Base-by-base conservation (phyloP, 371 early-diverging fungal genomes). In the Dichotomocladium elegans region DNA sequence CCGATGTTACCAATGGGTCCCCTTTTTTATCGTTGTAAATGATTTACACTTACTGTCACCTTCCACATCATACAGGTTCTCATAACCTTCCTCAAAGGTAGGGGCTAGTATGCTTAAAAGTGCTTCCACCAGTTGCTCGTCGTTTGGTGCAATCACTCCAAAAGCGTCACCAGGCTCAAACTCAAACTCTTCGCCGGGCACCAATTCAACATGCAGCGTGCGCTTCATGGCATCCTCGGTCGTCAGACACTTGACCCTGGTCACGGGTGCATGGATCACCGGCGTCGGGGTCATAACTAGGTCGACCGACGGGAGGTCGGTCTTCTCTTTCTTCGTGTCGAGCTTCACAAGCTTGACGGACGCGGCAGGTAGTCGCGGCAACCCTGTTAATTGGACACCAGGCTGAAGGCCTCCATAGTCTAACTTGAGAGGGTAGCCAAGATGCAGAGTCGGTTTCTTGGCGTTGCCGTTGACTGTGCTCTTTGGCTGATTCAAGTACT, bases 151-250 rank as follows among this genome's bases (percentile, higher is more conserved):
- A 41, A 83, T 51, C 4, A 95, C 70, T 41, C 90, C 94, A 70
- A 96, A 87, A 0, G 93, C 83, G 68, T 94, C 96, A 28, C 97
- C 96, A 3, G 95, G 89, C 4, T 75, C 60, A 57, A 77, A 86
- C 8, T 79, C 60, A 33, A 80, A 68, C 4, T 79, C 70, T 12
- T 86, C 70, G 2, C 66, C 78, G 15, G 87, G 45, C 42, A 83
- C 85, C 25, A 94, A 51, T 27, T 85, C 87, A 1, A 94, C 47
- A 28, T 83, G 81, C 33, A 94, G 59, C 0, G 93, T 91, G 31
- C 85, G 81, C 65, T 91, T 92, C 31, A 88, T 35, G 0, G 90
- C 88, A 46, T 81, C 80, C 3, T 62, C 47, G 12, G 77, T 50
- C 0, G 89, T 85, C 40, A 89, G 60, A 44, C 74, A 82, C 25